phyloP scores from a whole-genome alignment of 768 basidiomycete species.

The Hypholoma fasciculare region DNA sequence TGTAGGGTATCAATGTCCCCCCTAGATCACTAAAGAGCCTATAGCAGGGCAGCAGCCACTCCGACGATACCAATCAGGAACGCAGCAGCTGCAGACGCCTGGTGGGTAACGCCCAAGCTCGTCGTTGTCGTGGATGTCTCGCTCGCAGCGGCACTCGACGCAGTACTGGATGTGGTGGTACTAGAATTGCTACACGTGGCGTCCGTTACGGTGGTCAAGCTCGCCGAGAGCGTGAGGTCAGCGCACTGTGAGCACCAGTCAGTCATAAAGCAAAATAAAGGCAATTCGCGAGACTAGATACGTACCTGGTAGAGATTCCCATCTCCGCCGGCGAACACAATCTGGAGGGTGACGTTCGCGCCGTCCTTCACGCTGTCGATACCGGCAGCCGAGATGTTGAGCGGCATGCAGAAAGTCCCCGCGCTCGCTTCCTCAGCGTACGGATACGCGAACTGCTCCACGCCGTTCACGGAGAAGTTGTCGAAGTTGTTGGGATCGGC shows the following conservation, averaged over 20 bases:
- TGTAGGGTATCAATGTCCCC: background rate
- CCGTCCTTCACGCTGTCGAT: slow-evolving; percentile 54
- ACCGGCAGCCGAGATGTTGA: slow-evolving; percentile 50
- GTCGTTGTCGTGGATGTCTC: slow-evolving; percentile 11
- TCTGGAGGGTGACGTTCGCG: slow-evolving; percentile 71
- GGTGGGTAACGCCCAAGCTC: slow-evolving; percentile 6
- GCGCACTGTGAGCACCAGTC: slow-evolving; percentile 53
- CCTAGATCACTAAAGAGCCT: background rate
- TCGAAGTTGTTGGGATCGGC: slow-evolving; percentile 62
- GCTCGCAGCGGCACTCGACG: slow-evolving; percentile 9
- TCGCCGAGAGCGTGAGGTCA: slow-evolving; percentile 65
- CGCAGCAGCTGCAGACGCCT: slow-evolving; percentile 10
- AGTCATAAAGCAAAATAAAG: slow-evolving; percentile 22
- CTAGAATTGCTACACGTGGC: slow-evolving; percentile 38
- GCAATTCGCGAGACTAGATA: background rate
- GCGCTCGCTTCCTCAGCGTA: slow-evolving; percentile 49
- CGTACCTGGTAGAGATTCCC: slow-evolving; percentile 65
- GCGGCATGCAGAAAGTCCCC: slow-evolving; percentile 65
- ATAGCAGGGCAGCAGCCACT: slow-evolving; percentile 19
- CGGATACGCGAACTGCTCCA: slow-evolving; percentile 34
- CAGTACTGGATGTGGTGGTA: slow-evolving; percentile 1
- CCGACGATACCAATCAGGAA: slow-evolving; percentile 22
- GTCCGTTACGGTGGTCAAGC: slow-evolving; percentile 37
- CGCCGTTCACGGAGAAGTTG: slow-evolving; percentile 49
- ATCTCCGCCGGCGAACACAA: slow-evolving; percentile 63